Percentiles rank a stretch among this genome's conserved stretches.
These are phyloP conservation scores for Leccinum griseonigrum DNA, from an alignment of 1,284 basidiomycete genomes.

Conservation along the genomic window DNA sequence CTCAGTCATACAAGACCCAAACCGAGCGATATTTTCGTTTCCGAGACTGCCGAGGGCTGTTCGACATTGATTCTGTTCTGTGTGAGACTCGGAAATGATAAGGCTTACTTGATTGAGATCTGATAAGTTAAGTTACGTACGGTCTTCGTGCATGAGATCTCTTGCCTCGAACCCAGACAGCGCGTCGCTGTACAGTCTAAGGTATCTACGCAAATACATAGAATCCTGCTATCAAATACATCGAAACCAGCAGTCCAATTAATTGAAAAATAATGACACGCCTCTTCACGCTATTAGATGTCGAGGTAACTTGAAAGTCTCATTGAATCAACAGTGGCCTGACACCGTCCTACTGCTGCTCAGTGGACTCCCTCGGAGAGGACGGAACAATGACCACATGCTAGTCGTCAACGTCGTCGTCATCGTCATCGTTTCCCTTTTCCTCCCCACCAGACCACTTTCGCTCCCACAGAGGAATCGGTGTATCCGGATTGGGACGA, in stretches of 20 bases:
- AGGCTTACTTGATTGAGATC: neutral
- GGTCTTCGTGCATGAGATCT: neutral
- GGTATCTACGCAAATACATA: slow-evolving; percentile 20
- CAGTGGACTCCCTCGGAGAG: neutral
- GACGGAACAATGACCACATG: neutral
- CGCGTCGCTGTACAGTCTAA: slow-evolving; percentile 8
- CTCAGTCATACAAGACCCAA: slow-evolving; percentile 4
- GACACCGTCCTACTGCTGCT: neutral
- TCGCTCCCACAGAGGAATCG: slow-evolving; percentile 65
- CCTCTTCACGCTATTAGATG: slow-evolving; percentile 5
- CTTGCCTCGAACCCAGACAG: neutral
- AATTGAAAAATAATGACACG: slow-evolving; percentile 29
- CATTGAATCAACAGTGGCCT: neutral
- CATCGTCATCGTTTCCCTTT: slow-evolving; percentile 45
- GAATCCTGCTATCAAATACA: slow-evolving; percentile 10
- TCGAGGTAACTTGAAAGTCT: neutral
- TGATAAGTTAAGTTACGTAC: neutral
- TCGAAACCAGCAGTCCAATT: slow-evolving; percentile 18
- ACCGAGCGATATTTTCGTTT: slow-evolving; percentile 36
- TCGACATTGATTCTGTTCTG: slow-evolving; percentile 17
- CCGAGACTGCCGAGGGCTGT: slow-evolving; percentile 18
- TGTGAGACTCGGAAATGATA: neutral
- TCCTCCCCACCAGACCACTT: slow-evolving; percentile 73
- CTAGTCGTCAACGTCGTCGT: slow-evolving; percentile 39
- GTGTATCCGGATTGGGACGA: slow-evolving; percentile 28